Evolutionary conservation across 1,139 yeast genomes (phyloP), one percentile per base, ranked within the genome.

Genomic region (Diutina rugosa): DNA sequence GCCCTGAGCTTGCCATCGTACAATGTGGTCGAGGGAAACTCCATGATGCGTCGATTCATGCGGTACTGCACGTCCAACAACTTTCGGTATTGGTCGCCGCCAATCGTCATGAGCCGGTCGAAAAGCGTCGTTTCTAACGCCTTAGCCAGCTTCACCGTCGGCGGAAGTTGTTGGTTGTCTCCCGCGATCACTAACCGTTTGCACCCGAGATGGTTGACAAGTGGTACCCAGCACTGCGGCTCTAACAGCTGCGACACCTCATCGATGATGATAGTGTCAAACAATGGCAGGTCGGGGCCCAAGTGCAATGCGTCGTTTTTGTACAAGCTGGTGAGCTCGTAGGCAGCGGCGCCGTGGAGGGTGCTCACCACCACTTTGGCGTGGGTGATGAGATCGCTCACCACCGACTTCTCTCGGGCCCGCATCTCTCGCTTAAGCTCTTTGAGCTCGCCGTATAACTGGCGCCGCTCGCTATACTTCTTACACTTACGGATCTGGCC

Each of bases 141-240:
- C 9, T n/a, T 9, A 41, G 64, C 72, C 57, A 73, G 68, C 58
- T 85, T 85, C 6, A 87, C 76, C 0, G 91, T 85, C 5, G 95
- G 91, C 0, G 97, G 91, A 46, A 91, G 72, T 68, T 91, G 97
- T 72, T 84, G 82, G 65, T 90, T 87, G 66, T 91, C 98, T 56
- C 95, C 95, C 0, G 95, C 95, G 35, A 87, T 78, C 1, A 91
- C 81, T 38, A 91, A 68, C 58, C 84, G 77, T 48, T 78, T 77
- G 46, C 84, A 79, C 5, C 81, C 76, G 46, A 80, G 72, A 63
- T 86, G 89, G 55, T 78, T 79, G 16, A 89, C 73, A n/a, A 93
- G 61, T 0, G 99, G 98, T 38, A 93, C 90, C 98, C 98, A 91
- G 65, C 97, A 90, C 64, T 93, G 96, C 0, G 98, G 96, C 65